A percentile compares a stretch with the other conserved stretches of the same genome.
phyloP scores from a whole-genome alignment of 306 rosid species.

The Cicer yamashitae region DNA sequence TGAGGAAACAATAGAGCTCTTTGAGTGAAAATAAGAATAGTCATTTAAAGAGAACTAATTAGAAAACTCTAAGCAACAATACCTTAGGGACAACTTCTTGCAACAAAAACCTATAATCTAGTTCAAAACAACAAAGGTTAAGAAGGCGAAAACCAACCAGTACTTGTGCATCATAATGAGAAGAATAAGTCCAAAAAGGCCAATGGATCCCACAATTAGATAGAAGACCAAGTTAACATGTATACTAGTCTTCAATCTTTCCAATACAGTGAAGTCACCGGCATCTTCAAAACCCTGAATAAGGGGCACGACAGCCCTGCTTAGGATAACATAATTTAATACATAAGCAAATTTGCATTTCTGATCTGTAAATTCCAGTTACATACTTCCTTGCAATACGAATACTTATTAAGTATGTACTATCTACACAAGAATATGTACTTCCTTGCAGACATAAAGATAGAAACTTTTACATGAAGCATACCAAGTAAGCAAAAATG shows the following conservation, averaged over 20 bases:
- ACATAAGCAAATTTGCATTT: conserved; percentile 54
- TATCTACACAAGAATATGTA: neutral
- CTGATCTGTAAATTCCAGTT: conserved; percentile 29
- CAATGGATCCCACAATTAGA: conserved; percentile 79
- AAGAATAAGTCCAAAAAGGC: conserved; percentile 78
- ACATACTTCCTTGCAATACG: conserved; percentile 35
- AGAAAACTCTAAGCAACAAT: conserved; percentile 24
- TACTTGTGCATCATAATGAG: conserved; percentile 65
- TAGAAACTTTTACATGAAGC: conserved; percentile 39
- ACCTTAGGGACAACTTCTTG: conserved; percentile 3
- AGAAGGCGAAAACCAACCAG: conserved; percentile 62
- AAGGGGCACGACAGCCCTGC: conserved; percentile 99
- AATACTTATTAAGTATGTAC: conserved; percentile 3
- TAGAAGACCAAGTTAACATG: conserved; percentile 88
- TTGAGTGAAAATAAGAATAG: conserved; percentile 16
- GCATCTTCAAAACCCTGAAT: conserved; percentile 99
- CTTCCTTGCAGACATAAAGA: neutral
- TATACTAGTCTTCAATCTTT: conserved; percentile 93
- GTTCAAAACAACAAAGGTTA: conserved; percentile 31
- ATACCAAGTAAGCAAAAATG: conserved; percentile 91
- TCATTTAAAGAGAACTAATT: neutral
- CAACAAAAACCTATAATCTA: conserved; percentile 37
- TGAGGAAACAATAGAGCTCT: conserved; percentile 28
- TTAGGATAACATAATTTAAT: conserved; percentile 55
- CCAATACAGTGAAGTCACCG: conserved; percentile 86